A percentile compares a stretch with the other conserved stretches of the same genome.
These are phyloP conservation scores for Ganoderma sinense DNA, from an alignment of 1,284 basidiomycete genomes.

Conservation along the genomic window DNA sequence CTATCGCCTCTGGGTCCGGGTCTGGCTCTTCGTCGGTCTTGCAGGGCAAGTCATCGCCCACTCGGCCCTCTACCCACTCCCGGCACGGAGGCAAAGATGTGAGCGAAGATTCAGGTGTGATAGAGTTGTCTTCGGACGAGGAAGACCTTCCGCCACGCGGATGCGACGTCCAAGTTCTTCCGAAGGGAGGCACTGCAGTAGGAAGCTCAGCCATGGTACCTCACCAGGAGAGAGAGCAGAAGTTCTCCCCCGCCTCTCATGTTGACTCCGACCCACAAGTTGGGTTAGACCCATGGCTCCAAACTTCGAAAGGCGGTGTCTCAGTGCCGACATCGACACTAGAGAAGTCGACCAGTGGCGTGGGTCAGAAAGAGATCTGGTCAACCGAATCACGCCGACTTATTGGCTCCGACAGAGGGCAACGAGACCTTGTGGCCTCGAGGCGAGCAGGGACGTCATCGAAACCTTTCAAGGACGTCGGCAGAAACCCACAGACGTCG, in stretches of 20 bases:
- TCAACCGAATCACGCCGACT: constrained; percentile 56
- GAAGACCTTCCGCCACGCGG: background rate
- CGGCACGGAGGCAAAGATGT: background rate
- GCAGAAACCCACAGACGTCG: background rate
- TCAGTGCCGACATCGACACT: constrained; percentile 8
- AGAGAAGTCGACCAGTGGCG: constrained; percentile 38
- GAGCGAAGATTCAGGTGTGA: background rate
- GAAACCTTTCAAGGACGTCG: background rate
- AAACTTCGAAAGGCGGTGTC: background rate
- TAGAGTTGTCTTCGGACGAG: constrained; percentile 26
- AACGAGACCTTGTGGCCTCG: constrained; percentile 21
- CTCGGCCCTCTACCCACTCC: background rate
- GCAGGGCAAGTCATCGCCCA: background rate
- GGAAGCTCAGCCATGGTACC: background rate
- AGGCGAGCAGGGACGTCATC: background rate
- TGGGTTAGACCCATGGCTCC: background rate
- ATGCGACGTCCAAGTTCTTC: constrained; percentile 22
- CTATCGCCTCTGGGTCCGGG: constrained; percentile 1
- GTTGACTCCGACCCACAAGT: background rate
- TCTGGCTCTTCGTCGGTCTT: background rate
- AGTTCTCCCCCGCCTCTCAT: background rate
- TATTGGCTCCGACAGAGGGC: constrained; percentile 22
- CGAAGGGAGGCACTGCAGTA: constrained; percentile 18
- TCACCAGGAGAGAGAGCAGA: background rate
- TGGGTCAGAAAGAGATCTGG: constrained; percentile 55